Percentiles rank a stretch among this genome's conserved stretches.
Evolutionary conservation across 176 grass and related monocot species (phyloP).

Genomic region (maize (Zea mays)): Zm-B73-REFERENCE-NAM-5.0 NC_050100.1:180986501-180987000

Average conservation of each 20-base stretch:
- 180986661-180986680: constrained; percentile 13
- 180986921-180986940: too few relatives aligned
- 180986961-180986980: too few relatives aligned
- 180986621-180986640: background rate
- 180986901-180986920: too few relatives aligned
- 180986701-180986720: constrained; percentile 11
- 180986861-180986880: too few relatives aligned
- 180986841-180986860: too few relatives aligned
- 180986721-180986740: background rate
- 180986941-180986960: too few relatives aligned
- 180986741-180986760: constrained; percentile 3
- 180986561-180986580: background rate
- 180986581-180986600: background rate
- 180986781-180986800: too few relatives aligned
- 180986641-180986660: constrained; percentile 27
- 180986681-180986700: constrained; percentile 18
- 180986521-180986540: background rate
- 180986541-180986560: background rate
- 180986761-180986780: too few relatives aligned
- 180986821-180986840: too few relatives aligned
- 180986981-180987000: too few relatives aligned
- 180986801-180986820: too few relatives aligned
- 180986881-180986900: too few relatives aligned
- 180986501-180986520: background rate
- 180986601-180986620: background rate